These are phyloP conservation scores for Fusarium tricinctum DNA, from an alignment of 2,329 filamentous ascomycete genomes.

Conservation along the genomic window DNA sequence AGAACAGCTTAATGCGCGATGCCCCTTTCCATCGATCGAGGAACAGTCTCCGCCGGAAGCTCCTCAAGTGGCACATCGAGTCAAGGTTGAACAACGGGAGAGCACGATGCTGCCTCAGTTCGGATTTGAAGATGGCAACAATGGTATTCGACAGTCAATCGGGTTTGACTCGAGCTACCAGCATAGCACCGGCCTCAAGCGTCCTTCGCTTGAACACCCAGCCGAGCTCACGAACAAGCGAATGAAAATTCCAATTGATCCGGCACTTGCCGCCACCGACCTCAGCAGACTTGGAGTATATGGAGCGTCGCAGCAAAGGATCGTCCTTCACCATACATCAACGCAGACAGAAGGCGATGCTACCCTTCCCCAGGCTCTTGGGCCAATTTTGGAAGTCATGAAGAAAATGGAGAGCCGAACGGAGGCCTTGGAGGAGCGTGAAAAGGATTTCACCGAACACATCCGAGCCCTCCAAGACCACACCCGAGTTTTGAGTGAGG, in stretches of 20 bases:
- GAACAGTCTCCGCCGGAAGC: neutral
- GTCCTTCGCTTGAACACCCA: neutral
- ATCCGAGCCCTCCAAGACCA: neutral
- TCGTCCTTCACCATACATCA: neutral
- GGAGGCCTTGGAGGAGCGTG: neutral
- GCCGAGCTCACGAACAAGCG: neutral
- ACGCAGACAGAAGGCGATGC: conserved; percentile 20
- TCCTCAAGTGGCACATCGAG: neutral
- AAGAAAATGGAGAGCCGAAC: neutral
- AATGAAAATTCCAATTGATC: neutral
- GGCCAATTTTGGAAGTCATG: neutral
- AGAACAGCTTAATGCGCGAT: neutral
- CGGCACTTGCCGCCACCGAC: neutral
- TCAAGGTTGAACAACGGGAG: conserved; percentile 1
- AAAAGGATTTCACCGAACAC: neutral
- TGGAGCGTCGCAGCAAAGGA: neutral
- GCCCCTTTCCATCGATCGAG: neutral
- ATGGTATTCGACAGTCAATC: conserved; percentile 1
- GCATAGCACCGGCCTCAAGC: neutral
- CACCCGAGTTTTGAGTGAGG: neutral
- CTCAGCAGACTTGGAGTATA: neutral
- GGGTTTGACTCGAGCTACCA: neutral
- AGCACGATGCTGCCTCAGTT: neutral
- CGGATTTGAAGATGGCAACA: rapidly evolving
- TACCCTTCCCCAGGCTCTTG: neutral